phyloP scores from a whole-genome alignment of 192 early-diverging fungal species.

The Coemansia reversa region DNA sequence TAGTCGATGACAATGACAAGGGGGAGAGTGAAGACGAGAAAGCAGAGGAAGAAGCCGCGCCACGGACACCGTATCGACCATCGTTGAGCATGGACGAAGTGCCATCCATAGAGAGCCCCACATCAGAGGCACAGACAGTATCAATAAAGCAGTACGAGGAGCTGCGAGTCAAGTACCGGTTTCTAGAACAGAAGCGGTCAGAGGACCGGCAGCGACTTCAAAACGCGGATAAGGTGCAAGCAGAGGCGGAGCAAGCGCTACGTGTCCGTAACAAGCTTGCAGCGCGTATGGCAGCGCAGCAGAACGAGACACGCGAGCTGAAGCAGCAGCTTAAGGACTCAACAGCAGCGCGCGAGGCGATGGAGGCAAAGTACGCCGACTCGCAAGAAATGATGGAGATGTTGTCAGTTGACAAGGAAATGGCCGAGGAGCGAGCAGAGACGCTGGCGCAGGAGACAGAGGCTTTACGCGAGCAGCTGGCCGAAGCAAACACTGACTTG shows the following conservation, averaged over 20 bases:
- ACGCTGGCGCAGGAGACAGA: conserved; percentile 69
- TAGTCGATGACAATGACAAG: conserved; percentile 6
- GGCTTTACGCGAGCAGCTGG: conserved; percentile 74
- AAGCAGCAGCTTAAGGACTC: conserved; percentile 60
- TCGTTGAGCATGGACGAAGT: conserved; percentile 48
- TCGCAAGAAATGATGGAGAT: conserved; percentile 79
- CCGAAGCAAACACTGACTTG: conserved; percentile 71
- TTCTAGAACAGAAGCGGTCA: conserved; percentile 76
- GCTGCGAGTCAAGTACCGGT: conserved; percentile 69
- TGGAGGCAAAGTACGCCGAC: conserved; percentile 71
- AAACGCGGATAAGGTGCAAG: conserved; percentile 69
- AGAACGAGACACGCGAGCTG: conserved; percentile 69
- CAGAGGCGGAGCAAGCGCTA: conserved; percentile 71
- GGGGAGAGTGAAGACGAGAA: conserved; percentile 4
- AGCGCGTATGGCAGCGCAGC: conserved; percentile 68
- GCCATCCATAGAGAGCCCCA: conserved; percentile 9
- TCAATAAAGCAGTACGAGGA: conserved; percentile 77
- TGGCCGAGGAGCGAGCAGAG: conserved; percentile 86
- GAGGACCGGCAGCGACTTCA: conserved; percentile 75
- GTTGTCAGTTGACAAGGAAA: conserved; percentile 85
- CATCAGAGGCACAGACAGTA: conserved; percentile 42
- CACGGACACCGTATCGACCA: conserved; percentile 32
- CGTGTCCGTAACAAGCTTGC: conserved; percentile 64
- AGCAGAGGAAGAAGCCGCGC: conserved; percentile 17
- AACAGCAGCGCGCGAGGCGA: conserved; percentile 60